phyloP scores from a whole-genome alignment of 208 protist genomes.

The Trypanosoma theileri region DNA sequence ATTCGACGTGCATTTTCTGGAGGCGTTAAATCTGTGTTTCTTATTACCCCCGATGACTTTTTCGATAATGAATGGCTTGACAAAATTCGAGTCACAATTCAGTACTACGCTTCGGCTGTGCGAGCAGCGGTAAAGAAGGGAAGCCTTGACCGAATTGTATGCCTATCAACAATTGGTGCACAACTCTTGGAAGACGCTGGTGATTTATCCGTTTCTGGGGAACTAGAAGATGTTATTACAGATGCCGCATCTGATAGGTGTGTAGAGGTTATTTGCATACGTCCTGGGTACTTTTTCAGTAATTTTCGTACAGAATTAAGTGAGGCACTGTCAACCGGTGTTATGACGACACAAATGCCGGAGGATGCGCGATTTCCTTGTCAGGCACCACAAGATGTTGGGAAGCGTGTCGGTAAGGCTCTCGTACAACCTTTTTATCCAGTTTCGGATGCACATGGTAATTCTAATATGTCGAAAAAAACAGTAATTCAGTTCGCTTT shows the following conservation, averaged over 20 bases:
- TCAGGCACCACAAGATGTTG: constrained; percentile 2
- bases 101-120: neutral
- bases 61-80: constrained; percentile 1
- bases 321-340: neutral
- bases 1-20: neutral
- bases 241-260: neutral
- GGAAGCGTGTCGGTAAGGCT: neutral
- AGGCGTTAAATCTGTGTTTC: neutral
- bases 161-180: constrained; percentile 1
- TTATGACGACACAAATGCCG: neutral
- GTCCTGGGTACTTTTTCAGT: constrained; percentile 5
- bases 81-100: constrained; percentile 1
- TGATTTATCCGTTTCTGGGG: neutral
- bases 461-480: neutral
- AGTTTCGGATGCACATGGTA: neutral
- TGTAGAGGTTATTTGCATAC: constrained; percentile 1
- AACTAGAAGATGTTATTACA: neutral
- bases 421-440: neutral
- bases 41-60: constrained; percentile 5
- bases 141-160: neutral
- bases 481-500: neutral
- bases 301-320: constrained; percentile 1
- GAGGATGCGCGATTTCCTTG: neutral
- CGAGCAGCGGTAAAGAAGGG: neutral
- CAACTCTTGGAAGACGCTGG: neutral